Evolutionary conservation across 2,329 filamentous ascomycete species (phyloP).

Genomic region (Keithomyces neogunnii): DNA sequence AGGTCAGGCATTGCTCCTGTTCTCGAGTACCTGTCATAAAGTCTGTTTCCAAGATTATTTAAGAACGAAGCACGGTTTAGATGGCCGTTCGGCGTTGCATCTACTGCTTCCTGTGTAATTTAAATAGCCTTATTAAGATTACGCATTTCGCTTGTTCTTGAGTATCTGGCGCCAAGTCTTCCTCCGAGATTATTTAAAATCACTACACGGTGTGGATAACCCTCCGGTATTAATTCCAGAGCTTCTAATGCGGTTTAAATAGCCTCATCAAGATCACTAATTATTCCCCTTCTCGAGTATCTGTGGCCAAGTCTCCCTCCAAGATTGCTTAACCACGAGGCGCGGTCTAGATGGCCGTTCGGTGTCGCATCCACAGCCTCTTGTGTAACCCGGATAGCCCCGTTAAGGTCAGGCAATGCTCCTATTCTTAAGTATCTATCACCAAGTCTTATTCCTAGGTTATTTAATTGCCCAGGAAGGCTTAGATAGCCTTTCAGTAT

Average conservation of each 20-base stretch:
- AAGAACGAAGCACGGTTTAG: background rate
- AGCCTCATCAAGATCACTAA: conserved; percentile 1
- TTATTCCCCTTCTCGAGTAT: background rate
- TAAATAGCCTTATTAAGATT: background rate
- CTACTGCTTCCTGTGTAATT: background rate
- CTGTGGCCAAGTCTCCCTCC: conserved; percentile 8
- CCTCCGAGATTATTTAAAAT: conserved; percentile 3
- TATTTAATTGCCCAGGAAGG: background rate
- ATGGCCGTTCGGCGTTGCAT: background rate
- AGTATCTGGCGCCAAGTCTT: conserved; percentile 8
- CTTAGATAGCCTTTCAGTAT: background rate
- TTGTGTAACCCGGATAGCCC: background rate
- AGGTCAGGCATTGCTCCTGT: background rate
- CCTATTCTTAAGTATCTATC: conserved; percentile 1
- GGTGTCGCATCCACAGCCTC: conserved; percentile 4
- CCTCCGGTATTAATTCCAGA: background rate
- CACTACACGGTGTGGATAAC: background rate
- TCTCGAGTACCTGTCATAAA: background rate
- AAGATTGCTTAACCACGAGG: background rate
- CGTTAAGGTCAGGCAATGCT: background rate
- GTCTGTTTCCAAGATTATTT: background rate
- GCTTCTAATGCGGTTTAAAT: background rate
- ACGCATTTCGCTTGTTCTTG: background rate
- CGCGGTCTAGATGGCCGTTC: background rate
- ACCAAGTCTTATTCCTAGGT: background rate